Conservation (phyloP, 2,329 filamentous ascomycete genomes). For the Penicillium janthinellum region DNA sequence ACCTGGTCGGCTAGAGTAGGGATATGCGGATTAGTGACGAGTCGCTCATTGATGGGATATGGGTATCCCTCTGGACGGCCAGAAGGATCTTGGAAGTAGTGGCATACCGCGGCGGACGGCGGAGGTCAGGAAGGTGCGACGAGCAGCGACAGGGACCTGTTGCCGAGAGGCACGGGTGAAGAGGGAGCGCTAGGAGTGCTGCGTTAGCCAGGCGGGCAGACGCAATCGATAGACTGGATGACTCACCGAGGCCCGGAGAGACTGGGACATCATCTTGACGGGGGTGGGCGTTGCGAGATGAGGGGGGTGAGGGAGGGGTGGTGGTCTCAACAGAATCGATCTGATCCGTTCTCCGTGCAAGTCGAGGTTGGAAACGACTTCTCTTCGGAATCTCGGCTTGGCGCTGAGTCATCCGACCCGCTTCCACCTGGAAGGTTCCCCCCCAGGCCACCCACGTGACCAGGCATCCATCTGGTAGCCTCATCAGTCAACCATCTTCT, state of each 20-base stretch:
- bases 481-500: conserved; percentile 13
- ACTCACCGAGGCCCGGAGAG: conserved; percentile 63
- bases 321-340: conserved; percentile 28
- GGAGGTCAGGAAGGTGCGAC: conserved; percentile 66
- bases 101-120: conserved; percentile 63
- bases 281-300: conserved; percentile 27
- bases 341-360: conserved; percentile 29
- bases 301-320: conserved; percentile 27
- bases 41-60: conserved; percentile 27
- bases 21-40: conserved; percentile 25
- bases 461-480: conserved; percentile 5
- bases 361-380: conserved; percentile 32
- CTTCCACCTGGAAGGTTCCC: not conserved
- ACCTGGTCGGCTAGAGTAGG: conserved; percentile 81
- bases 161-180: conserved; percentile 62
- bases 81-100: conserved; percentile 19
- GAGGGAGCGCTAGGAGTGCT: conserved; percentile 57
- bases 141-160: conserved; percentile 57
- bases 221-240: conserved; percentile 3
- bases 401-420: conserved; percentile 22
- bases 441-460: conserved; percentile 16
- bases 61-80: not conserved
- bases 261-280: conserved; percentile 61
- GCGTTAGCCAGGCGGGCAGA: conserved; percentile 16
- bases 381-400: conserved; percentile 30